Percentiles rank a stretch among this genome's conserved stretches.
Evolutionary conservation across 257 asterid genomes (phyloP).

Genomic region (Cinchona pubescens): DNA sequence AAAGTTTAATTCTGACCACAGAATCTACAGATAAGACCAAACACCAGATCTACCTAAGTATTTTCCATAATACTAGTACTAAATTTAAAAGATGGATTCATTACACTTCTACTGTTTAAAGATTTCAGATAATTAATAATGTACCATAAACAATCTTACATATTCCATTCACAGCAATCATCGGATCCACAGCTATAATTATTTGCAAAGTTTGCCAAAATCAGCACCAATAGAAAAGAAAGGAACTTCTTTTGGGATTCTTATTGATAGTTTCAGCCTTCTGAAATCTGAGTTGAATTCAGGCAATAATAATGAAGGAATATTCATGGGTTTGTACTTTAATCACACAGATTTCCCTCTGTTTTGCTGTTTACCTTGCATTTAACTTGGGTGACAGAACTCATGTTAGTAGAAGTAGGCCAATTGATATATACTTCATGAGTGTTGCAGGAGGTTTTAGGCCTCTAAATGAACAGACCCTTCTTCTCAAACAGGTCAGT

Average conservation of each 20-base stretch:
- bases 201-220: neutral
- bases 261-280: neutral
- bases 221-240: neutral
- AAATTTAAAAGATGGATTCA: too few species aligned
- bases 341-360: conserved; percentile 50
- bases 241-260: neutral
- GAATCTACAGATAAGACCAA: too few species aligned
- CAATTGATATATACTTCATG: conserved; percentile 37
- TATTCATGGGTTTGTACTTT: conserved; percentile 62
- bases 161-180: neutral
- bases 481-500: conserved; percentile 56
- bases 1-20: too few species aligned
- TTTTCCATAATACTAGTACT: too few species aligned
- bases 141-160: neutral
- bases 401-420: neutral
- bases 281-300: neutral
- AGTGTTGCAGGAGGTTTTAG: conserved; percentile 52
- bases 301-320: conserved; percentile 26
- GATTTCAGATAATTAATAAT: too few species aligned
- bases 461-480: conserved; percentile 41
- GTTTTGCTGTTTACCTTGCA: conserved; percentile 43
- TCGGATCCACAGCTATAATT: neutral
- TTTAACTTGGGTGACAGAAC: conserved; percentile 33
- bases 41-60: too few species aligned
- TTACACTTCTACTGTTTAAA: too few species aligned